Evolutionary conservation across 1,284 basidiomycete species (phyloP), one percentile per base, ranked within the genome.

Genomic region (Malassezia furfur): DNA sequence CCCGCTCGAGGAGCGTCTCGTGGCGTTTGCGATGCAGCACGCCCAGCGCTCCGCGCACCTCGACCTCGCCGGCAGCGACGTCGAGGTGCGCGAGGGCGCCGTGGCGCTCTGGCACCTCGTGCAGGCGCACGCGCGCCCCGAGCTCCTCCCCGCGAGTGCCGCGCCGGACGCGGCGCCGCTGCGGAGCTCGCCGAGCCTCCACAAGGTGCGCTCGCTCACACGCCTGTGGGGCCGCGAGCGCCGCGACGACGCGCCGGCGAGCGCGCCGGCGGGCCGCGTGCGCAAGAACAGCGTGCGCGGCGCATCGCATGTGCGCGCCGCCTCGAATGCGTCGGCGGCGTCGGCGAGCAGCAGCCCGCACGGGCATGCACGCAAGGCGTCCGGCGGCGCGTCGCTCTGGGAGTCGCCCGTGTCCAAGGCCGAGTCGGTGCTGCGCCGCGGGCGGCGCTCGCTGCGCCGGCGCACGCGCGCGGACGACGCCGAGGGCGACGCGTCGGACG

Each of bases 121-220:
- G 6, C 40, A 50, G 22, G 44, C 11, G 5, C 43, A 35, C 7
- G 48, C 31, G 19, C 41, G 36, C 2, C 34, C 34, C 11, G 47
- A 36, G 6, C 19, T n/a, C 22, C 15, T 25, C 28, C 11, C 17
- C 4, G 15, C 19, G 10, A 12, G 14, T 4, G 9, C 15, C 37
- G 30, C 15, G 30, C 34, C 34, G 7, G 36, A 19, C 10, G 17
- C 19, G 28, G n/a, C 28, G 4, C 17, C 45, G 17, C 17, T 31
- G 21, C 25, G 21, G 10, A 8, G 15, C 10, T 50, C 32, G 48
- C 48, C 35, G 22, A 34, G 31, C 38, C 48, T 56, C 14, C 54
- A 19, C 31, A 56, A 56, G 38, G 19, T 32, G 8, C 40, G 44
- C 36, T 56, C 54, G 8, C 19, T 56, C n/a, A 44, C 54, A 17